A percentile compares a stretch with the other conserved stretches of the same genome.
phyloP scores from a whole-genome alignment of 805 yeast species.

The Yarrowia deformans region DNA sequence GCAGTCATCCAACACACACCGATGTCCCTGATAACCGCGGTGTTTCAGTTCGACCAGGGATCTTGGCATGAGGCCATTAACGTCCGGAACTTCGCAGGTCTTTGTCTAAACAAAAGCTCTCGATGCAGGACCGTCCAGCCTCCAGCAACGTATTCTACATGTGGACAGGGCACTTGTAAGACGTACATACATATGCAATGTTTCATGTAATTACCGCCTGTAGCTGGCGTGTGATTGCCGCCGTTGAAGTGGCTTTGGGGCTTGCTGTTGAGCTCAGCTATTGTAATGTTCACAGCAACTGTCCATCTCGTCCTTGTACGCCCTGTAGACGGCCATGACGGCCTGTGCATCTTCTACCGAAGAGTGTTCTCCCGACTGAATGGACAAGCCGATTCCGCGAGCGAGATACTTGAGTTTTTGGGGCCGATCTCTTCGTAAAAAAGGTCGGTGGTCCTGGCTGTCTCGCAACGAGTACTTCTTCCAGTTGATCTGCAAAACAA shows the following conservation, averaged over 20 bases:
- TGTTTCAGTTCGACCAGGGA: not conserved
- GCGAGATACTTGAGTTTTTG: conserved; percentile 56
- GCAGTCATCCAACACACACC: too few species aligned
- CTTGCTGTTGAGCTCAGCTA: conserved; percentile 4
- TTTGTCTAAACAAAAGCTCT: not conserved
- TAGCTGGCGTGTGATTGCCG: not conserved
- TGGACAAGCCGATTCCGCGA: conserved; percentile 77
- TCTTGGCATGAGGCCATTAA: conserved; percentile 9
- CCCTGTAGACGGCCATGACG: conserved; percentile 77
- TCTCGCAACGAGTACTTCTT: conserved; percentile 73
- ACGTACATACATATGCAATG: conserved; percentile 13
- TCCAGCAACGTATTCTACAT: not conserved
- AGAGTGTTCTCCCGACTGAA: conserved; percentile 80
- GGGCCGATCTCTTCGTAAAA: conserved; percentile 43
- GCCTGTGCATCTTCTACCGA: conserved; percentile 92
- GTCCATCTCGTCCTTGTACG: conserved; percentile 54
- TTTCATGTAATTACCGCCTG: not conserved
- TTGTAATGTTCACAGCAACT: conserved; percentile 8
- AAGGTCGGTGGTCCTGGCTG: conserved; percentile 69
- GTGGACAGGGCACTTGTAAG: not conserved
- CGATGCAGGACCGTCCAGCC: conserved; percentile 11
- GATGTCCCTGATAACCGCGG: not conserved
- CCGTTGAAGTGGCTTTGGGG: not conserved
- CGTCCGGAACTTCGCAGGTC: not conserved
- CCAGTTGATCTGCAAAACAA: conserved; percentile 69